Base-by-base conservation (phyloP, 805 yeast genomes). In the Spathaspora hagerdaliae region DNA sequence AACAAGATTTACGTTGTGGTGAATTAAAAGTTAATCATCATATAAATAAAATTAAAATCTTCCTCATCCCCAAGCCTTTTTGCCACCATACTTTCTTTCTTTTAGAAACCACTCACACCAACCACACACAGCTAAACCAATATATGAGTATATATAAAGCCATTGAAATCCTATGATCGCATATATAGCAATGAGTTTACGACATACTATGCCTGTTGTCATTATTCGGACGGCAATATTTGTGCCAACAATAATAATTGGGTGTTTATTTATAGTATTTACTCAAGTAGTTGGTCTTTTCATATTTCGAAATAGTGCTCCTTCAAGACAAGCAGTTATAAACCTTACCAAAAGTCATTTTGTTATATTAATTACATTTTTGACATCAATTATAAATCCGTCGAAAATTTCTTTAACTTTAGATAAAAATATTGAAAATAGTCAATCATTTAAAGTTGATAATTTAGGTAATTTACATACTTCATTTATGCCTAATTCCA, bases 311-410 rank as follows among this genome's bases (percentile, higher is more conserved):
- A 53, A 53, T n/a, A 60, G 67, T 37, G 61, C 70, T 1, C 54
- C 53, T 26, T 58, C 64, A 39, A 55, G 64, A 33, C 77, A 77
- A 48, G 68, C 68, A 3, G 53, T 75, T 47, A 55, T 83, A 36
- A 73, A 78, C 48, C 60, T 67, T 32, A 81, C 90, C 11, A 86
- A 85, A 60, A 66, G 64, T 31, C 73, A 74, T 27, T 87, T 86
- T 54, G 67, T 87, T 24, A 65, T 74, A 7, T 56, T 85, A 35
- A 61, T 86, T 37, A 69, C 79, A 0, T 72, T 79, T 13, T 63
- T 81, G 33, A 60, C 83, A 5, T 69, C 75, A 4, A 55, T 75
- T 15, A 72, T 76, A 3, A 76, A 82, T 10, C 83, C 87, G 0
- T 72, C 81, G 10, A 61, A 69, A 12, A 59, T 87, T 5, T 60